Evolutionary conservation across 345 rosid species (phyloP), one percentile per base, ranked within the genome.

Genomic region (Citrus mangshanensis): DNA sequence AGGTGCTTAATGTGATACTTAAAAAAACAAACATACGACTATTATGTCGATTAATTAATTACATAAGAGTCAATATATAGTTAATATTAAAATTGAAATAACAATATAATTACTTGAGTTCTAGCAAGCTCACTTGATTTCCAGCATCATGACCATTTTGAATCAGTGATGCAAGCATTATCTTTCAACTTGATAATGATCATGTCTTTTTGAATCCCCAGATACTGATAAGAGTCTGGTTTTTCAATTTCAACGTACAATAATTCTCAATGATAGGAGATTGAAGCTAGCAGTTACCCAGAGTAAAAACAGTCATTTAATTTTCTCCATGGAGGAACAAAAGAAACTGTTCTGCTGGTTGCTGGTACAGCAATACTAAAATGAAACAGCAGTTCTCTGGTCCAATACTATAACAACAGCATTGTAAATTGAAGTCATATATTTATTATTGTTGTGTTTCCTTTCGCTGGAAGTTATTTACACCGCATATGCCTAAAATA

Each of bases 251-350:
- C 65, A n/a, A 24, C 12, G 16, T 73, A 10, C 54, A 10, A 16
- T 14, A 37, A 59, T 13, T 35, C 40, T 59, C 54, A 63, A 18
- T 62, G 28, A 62, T 63, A 5, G 62, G 42, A 46, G 30, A 64
- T 30, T 42, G 70, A 22, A 21, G 22, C 56, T 54, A 54, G 56
- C 62, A 75, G 46, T 64, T 49, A 65, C 72, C 63, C 7, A 51
- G 24, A 66, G 49, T 55, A 55, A 67, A 76, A 76, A 3, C 27
- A 67, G 34, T 76, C 49, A n/a, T 66, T 54, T 67, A 46, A n/a
- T 66, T 54, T 67, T 68, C 27, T 38, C 13, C 5, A 27, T 0
- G 27, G 32, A 68, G 24, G 40, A 68, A 77, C 42, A 56, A 56
- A 38, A 68, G n/a, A 58, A 56, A 64, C 37, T 42, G 8, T 68